Evolutionary conservation across 768 basidiomycete species (phyloP), one percentile per base, ranked within the genome.

Genomic region (Tylopilus sp.): DNA sequence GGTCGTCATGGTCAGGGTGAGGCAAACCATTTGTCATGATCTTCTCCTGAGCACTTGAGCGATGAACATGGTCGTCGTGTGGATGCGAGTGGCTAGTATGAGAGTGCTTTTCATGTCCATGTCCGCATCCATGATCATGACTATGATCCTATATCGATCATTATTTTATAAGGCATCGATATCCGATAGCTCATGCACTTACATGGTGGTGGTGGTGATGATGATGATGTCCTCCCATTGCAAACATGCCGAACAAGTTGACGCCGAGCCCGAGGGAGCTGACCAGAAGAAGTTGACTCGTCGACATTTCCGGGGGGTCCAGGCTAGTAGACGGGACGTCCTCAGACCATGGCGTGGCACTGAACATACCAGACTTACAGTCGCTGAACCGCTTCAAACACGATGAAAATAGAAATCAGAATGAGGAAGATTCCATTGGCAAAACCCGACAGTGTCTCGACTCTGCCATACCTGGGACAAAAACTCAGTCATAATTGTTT

Each of bases 171-270:
- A 39, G 3, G 26, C 1, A 51, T 18, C 50, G 10, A 8, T n/a
- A 8, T 11, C 44, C 22, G 30, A 33, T 20, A 40, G 31, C 40
- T 43, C n/a, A 55, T 31, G 30, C 33, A 73, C 75, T 38, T 73
- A 88, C 88, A 72, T 90, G 89, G 57, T 69, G 67, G 26, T 67
- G 65, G n/a, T n/a, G n/a, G n/a, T n/a, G n/a, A 57, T 91, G 90
- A 64, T 88, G 86, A 65, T 95, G 92, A 66, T 36, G 36, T 4
- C 93, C 94, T 5, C 97, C 97, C 79, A 97, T 99, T 1, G 97
- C 97, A 65, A 94, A 91, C 93, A 99, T 97, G 33, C 97, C 97
- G 60, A 98, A 98, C 18, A 99, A 71, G 67, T 99, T 99, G 42
- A 99, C 93, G 1, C 77, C 92, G 10, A 99, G 74, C 8, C 97